These are phyloP conservation scores for Buxus sempervirens DNA, from an alignment of 164 flowering plant species.

Conservation along the genomic window DNA sequence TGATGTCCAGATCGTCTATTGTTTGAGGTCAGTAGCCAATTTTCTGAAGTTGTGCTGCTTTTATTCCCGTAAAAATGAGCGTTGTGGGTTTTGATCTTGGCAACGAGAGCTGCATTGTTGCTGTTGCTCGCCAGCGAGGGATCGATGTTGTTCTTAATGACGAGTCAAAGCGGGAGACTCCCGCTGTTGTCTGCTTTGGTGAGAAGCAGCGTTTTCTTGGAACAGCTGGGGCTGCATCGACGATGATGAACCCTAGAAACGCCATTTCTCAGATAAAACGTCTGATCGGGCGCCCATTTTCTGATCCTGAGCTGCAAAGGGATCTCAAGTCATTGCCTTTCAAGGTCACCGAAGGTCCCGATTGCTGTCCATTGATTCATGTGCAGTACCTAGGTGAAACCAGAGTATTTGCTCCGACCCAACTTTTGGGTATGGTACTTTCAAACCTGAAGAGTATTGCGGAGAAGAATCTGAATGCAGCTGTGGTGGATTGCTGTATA, in stretches of 20 bases:
- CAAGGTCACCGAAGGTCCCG: conserved; percentile 77
- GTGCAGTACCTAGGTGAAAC: conserved; percentile 75
- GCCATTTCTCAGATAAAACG: conserved; percentile 81
- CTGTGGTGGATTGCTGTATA: conserved; percentile 72
- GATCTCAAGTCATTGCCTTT: conserved; percentile 75
- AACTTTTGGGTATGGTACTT: conserved; percentile 79
- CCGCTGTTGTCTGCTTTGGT: conserved; percentile 87
- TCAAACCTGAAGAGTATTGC: conserved; percentile 73
- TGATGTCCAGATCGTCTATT: conserved; percentile 49
- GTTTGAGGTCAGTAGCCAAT: neutral
- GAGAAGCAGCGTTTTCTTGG: conserved; percentile 94
- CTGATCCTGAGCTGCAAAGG: conserved; percentile 79
- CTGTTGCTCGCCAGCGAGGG: conserved; percentile 91
- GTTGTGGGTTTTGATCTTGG: conserved; percentile 98
- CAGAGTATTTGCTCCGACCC: conserved; percentile 72
- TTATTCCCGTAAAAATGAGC: conserved; percentile 54
- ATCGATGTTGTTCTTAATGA: conserved; percentile 97
- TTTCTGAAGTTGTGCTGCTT: neutral
- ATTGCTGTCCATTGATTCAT: conserved; percentile 78
- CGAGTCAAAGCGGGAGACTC: conserved; percentile 92
- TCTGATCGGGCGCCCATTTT: conserved; percentile 65
- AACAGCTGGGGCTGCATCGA: conserved; percentile 89
- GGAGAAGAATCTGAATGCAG: conserved; percentile 65
- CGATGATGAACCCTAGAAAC: conserved; percentile 83
- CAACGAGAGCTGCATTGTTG: conserved; percentile 88